These are phyloP conservation scores for Scalesia atractyloides DNA, from an alignment of 129 eudicot genomes.

Conservation along the genomic window DNA sequence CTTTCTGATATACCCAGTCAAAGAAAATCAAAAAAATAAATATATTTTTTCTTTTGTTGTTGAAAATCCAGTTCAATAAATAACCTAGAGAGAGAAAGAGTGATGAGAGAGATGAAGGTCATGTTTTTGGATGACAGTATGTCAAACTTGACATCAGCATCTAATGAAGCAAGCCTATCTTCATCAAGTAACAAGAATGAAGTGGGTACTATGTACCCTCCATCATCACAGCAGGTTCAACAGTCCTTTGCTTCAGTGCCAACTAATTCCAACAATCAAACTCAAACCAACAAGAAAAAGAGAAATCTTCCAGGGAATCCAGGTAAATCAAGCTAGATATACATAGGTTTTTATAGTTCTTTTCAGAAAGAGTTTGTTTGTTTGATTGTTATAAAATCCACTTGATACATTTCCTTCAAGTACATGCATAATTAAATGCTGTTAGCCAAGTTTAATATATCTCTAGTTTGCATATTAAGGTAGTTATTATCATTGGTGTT, in stretches of 20 bases:
- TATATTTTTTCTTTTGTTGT: background rate
- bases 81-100: constrained; percentile 29
- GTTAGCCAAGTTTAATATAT: no score
- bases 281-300: constrained; percentile 55
- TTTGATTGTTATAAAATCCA: constrained; percentile 9
- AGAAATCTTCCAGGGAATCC: constrained; percentile 82
- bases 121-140: constrained; percentile 47
- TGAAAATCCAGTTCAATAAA: constrained; percentile 29
- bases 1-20: constrained; percentile 16
- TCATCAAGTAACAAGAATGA: constrained; percentile 62
- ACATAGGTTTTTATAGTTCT: background rate
- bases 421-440: background rate
- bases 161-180: constrained; percentile 70
- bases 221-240: constrained; percentile 36
- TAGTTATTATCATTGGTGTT: no score
- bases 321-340: constrained; percentile 25
- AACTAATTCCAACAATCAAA: constrained; percentile 26
- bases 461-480: no score
- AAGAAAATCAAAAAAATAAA: background rate
- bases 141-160: constrained; percentile 77
- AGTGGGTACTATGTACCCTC: constrained; percentile 48
- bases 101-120: constrained; percentile 41
- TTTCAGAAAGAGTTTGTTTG: background rate
- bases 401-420: background rate
- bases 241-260: constrained; percentile 41